Evolutionary conservation across 805 yeast genomes (phyloP), one percentile per base, ranked within the genome.

Genomic region (Candida nonsorbophila): DNA sequence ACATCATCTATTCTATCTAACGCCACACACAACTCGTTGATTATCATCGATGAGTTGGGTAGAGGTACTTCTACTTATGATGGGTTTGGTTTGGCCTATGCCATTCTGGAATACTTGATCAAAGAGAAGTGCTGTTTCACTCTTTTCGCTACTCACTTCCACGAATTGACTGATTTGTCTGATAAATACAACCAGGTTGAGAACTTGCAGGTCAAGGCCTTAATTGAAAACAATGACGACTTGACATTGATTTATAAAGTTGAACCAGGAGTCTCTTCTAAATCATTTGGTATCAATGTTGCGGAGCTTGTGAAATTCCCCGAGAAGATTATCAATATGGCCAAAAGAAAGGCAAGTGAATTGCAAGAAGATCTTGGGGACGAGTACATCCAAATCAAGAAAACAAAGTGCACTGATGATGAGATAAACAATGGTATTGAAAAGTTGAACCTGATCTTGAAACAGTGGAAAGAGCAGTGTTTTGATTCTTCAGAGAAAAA

Each of bases 81-180:
- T 56, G 98, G 98, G 0, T 92, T 92, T 63, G 98, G 98, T 0
- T 68, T 92, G 22, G 98, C 98, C 0, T 92, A 96, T 94, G 82
- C 97, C 0, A 92, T 92, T 32, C 82, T 90, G 40, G 95, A 88
- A 49, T 79, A 80, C 55, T 77, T 90, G 35, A 79, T 92, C 3
- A 67, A 67, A 12, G 66, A 80, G 28, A 71, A 84, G 29, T 67
- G 72, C 28, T 80, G 96, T 39, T 86, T 87, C 55, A 77, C 94
- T 0, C 50, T 92, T 33, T 92, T 92, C 67, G 97, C 98, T 0
- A 92, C 98, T 0, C 98, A 92, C 65, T 92, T 92, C 69, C 97
- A 92, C 55, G 98, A 92, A 53, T 68, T 92, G 36, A 92, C 97
- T 1, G 79, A 80, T 19, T 62, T 92, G 28, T 68, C 94, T 0